Conservation (phyloP, 2,329 filamentous ascomycete genomes). For the Alternaria conjuncta region DNA sequence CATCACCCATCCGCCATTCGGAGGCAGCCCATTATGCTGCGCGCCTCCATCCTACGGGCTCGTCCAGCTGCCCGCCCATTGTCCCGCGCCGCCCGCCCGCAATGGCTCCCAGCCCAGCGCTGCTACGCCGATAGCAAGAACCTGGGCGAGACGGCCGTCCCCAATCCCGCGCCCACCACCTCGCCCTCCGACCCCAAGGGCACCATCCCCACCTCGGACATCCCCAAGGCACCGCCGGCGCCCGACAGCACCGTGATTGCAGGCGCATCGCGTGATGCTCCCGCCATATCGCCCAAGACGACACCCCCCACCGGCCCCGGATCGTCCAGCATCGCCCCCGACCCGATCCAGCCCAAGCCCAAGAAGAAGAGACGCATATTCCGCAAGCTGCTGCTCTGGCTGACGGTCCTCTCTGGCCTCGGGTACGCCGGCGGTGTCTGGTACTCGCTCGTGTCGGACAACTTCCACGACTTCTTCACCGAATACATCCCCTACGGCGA, state of each 20-base stretch:
- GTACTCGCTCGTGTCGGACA: slow-evolving; percentile 92
- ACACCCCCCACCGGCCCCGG: slow-evolving; percentile 52
- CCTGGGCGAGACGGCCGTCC: slow-evolving; percentile 46
- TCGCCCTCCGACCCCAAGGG: slow-evolving; percentile 36
- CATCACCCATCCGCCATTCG: slow-evolving; percentile 30
- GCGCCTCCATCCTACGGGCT: slow-evolving; percentile 60
- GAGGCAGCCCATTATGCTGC: slow-evolving; percentile 61
- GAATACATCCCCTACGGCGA: slow-evolving; percentile 96
- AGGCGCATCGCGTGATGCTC: slow-evolving; percentile 42
- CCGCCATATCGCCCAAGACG: slow-evolving; percentile 40
- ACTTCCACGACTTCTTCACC: slow-evolving; percentile 99
- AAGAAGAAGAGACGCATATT: slow-evolving; percentile 75
- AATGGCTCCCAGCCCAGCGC: slow-evolving; percentile 53
- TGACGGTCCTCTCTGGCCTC: slow-evolving; percentile 76
- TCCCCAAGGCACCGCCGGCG: slow-evolving; percentile 55
- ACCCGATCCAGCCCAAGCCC: slow-evolving; percentile 53
- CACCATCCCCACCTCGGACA: slow-evolving; percentile 57
- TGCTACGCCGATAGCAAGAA: slow-evolving; percentile 57
- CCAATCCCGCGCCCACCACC: slow-evolving; percentile 40
- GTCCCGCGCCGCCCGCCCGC: slow-evolving; percentile 42
- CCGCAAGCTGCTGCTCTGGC: slow-evolving; percentile 72
- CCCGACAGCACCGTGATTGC: slow-evolving; percentile 46
- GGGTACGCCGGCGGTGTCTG: slow-evolving; percentile 89
- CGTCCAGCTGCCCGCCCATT: slow-evolving; percentile 50
- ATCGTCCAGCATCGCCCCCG: slow-evolving; percentile 51